Evolutionary conservation across 2,329 filamentous ascomycete species (phyloP).

Genomic region (Colletotrichum spinosum): DNA sequence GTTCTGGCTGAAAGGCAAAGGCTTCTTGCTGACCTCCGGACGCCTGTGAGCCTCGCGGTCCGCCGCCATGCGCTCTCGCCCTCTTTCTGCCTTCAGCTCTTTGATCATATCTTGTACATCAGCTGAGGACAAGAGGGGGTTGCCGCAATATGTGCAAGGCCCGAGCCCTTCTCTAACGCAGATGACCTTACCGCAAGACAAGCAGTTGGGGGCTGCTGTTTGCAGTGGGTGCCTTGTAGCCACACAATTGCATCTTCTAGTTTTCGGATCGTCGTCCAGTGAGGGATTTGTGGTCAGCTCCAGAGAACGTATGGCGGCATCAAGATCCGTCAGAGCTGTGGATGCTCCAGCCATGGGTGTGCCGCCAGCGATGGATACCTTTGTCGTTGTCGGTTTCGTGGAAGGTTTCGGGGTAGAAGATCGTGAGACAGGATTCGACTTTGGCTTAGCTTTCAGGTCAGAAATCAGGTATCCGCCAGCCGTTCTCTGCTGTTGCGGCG

Average conservation of each 20-base stretch:
- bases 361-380: constrained; percentile 80
- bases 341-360: constrained; percentile 86
- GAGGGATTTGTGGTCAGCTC: constrained; percentile 93
- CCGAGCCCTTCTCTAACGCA: constrained; percentile 95
- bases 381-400: constrained; percentile 61
- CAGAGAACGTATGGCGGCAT: constrained; percentile 86
- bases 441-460: constrained; percentile 74
- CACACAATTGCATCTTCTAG: constrained; percentile 86
- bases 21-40: constrained; percentile 72
- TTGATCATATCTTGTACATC: constrained; percentile 90
- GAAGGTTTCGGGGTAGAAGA: constrained; percentile 65
- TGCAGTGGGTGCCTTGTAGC: constrained; percentile 89
- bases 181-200: constrained; percentile 93
- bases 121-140: constrained; percentile 74
- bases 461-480: constrained; percentile 85
- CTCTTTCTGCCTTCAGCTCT: constrained; percentile 85
- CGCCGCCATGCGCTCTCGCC: constrained; percentile 84
- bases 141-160: constrained; percentile 90
- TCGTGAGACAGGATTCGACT: constrained; percentile 62
- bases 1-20: constrained; percentile 69
- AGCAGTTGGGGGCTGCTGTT: constrained; percentile 91
- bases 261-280: constrained; percentile 65
- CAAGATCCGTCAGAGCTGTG: constrained; percentile 76
- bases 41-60: constrained; percentile 79
- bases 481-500: constrained; percentile 63